Base-by-base conservation (phyloP, 306 rosid genomes). In the Hippophae gyantsensis region DNA sequence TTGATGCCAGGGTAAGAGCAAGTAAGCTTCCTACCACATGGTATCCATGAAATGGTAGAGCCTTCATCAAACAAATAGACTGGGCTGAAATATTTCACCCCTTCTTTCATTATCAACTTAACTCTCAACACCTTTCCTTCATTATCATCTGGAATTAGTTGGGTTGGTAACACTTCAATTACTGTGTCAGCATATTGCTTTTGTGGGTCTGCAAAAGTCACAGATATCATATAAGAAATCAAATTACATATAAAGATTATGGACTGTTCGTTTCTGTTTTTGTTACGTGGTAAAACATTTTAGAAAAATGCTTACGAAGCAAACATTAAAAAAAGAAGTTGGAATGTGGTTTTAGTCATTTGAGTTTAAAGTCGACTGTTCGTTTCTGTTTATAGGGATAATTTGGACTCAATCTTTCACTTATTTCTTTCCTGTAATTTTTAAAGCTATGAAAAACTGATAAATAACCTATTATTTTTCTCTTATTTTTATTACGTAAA, bases 1-100 rank as follows among this genome's bases (percentile, higher is more conserved):
- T 88, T 88, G 87, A 93, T 93, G 63, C 99, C 99, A 63, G 99
- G 99, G 67, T 88, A 93, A 52, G 99, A 93, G 86, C 99, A 93
- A 54, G 99, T 93, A 58, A 93, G 99, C 74, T 93, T 93, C 67
- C 99, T 88, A 55, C 99, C 99, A 68, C 99, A 93, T 0, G 99
- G 99, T 45, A 93, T 88, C 99, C 99, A 93, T 1, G 97, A 82
- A 69, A 93, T 70, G 62, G 97, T 75, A 1, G 99, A 93, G 65
- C 99, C 99, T 6, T 93, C 97, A 74, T 93, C 99, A 63, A 93
- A 93, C 81, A 93, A 76, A 79, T 93, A 93, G 72, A 88, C 95
- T 2, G 99, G 97, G 78, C 78, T 80, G 68, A 93, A 93, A 61
- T 66, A 64, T 50, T 93, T 52, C 10, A 93, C 94, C 32, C 89